Percentiles rank a stretch among this genome's conserved stretches.
Evolutionary conservation across 1,284 basidiomycete species (phyloP).

Genomic region (Fomes fomentarius): DNA sequence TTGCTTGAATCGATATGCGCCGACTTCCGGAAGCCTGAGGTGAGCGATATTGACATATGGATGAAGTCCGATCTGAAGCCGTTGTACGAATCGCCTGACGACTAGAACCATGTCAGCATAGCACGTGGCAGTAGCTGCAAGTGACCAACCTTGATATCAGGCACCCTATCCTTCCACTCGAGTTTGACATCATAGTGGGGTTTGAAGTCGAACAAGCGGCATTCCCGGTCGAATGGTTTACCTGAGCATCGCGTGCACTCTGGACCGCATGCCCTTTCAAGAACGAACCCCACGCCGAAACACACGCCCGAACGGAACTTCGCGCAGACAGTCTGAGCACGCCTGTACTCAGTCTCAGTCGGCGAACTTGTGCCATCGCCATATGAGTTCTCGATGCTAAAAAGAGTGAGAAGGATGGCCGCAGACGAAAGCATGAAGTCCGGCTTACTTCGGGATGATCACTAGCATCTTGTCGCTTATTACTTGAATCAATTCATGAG

Average conservation of each 20-base stretch:
- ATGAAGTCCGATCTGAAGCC: slow-evolving; percentile 95
- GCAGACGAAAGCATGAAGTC: background rate
- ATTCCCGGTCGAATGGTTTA: slow-evolving; percentile 74
- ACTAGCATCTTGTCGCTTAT: slow-evolving; percentile 81
- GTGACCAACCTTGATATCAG: slow-evolving; percentile 52
- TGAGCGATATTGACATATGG: slow-evolving; percentile 89
- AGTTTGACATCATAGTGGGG: slow-evolving; percentile 85
- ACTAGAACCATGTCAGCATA: slow-evolving; percentile 36
- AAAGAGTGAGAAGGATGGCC: background rate
- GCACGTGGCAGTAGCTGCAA: background rate
- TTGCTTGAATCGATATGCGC: slow-evolving; percentile 58
- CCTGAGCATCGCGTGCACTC: slow-evolving; percentile 71
- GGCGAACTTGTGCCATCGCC: slow-evolving; percentile 17
- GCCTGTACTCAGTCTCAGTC: slow-evolving; percentile 39
- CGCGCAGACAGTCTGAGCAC: slow-evolving; percentile 59
- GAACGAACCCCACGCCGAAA: slow-evolving; percentile 85
- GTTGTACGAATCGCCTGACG: slow-evolving; percentile 76
- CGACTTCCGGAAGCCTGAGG: slow-evolving; percentile 48
- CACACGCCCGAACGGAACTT: slow-evolving; percentile 89
- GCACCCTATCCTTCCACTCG: slow-evolving; percentile 52
- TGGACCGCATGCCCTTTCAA: slow-evolving; percentile 86
- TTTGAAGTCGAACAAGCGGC: slow-evolving; percentile 82
- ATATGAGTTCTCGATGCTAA: slow-evolving; percentile 36
- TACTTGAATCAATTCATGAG: slow-evolving; percentile 86
- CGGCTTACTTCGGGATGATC: slow-evolving; percentile 75